Percentiles rank a stretch among this genome's conserved stretches.
These are phyloP conservation scores for Xylaria telfairii DNA, from an alignment of 495 filamentous ascomycete genomes.

Conservation along the genomic window DNA sequence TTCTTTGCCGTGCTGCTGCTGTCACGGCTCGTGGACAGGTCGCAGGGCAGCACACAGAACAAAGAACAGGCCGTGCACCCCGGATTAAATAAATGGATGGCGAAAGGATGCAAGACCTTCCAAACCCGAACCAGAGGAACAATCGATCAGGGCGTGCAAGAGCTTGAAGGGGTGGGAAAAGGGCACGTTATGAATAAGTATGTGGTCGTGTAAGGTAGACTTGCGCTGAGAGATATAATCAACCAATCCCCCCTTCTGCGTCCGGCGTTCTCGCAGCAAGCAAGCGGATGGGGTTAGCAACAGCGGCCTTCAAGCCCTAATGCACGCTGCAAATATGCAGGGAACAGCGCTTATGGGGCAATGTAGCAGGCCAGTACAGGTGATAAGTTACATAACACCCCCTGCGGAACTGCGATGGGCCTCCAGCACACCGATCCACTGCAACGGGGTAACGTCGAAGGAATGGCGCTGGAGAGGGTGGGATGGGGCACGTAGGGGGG, in stretches of 20 bases:
- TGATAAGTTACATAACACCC: constrained; percentile 16
- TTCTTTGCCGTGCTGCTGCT: neutral
- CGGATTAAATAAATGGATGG: neutral
- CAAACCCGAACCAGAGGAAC: neutral
- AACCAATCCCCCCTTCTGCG: neutral
- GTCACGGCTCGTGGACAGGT: neutral
- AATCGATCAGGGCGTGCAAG: neutral
- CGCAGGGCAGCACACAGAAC: neutral
- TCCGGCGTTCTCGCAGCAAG: neutral
- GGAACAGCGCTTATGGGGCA: constrained; percentile 18
- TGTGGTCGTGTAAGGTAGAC: neutral
- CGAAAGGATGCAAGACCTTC: neutral
- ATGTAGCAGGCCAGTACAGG: constrained; percentile 15
- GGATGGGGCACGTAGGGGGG: constrained; percentile 11
- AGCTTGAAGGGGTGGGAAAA: neutral
- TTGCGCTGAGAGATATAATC: constrained; percentile 16
- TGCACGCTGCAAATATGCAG: constrained; percentile 21
- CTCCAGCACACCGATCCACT: neutral
- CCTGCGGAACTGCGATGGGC: neutral
- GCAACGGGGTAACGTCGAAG: constrained; percentile 22
- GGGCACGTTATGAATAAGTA: constrained; percentile 15
- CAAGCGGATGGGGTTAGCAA: constrained; percentile 18
- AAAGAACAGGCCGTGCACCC: constrained; percentile 3
- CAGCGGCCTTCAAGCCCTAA: constrained; percentile 19
- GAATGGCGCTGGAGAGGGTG: constrained; percentile 8